Conservation (phyloP, 306 rosid genomes). For the Vigna hirtella region DNA sequence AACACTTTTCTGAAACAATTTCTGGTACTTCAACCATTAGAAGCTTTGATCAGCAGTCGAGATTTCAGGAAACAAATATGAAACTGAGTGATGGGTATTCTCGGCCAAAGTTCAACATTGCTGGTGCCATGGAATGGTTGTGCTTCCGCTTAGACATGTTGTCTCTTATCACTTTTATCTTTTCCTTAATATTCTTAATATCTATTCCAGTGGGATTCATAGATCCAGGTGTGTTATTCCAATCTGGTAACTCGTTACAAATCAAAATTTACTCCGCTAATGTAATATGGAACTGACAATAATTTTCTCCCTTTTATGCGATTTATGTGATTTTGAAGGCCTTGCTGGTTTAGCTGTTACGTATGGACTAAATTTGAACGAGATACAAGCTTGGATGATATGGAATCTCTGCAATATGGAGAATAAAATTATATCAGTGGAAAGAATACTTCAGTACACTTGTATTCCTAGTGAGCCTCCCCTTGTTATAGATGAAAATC, state of each 20-base stretch:
- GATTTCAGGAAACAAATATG: conserved; percentile 77
- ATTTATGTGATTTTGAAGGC: conserved; percentile 49
- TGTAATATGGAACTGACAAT: conserved; percentile 11
- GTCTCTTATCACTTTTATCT: conserved; percentile 72
- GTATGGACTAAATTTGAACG: conserved; percentile 81
- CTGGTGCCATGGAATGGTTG: conserved; percentile 90
- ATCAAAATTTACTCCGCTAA: not conserved
- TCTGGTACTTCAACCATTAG: conserved; percentile 85
- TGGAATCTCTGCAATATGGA: conserved; percentile 79
- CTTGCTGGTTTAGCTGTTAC: conserved; percentile 90
- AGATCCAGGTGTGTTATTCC: conserved; percentile 67
- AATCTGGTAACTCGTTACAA: conserved; percentile 12
- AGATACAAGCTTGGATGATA: conserved; percentile 69
- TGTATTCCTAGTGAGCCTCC: conserved; percentile 76
- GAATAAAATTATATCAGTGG: conserved; percentile 85
- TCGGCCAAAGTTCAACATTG: conserved; percentile 69
- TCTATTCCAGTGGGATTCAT: conserved; percentile 75
- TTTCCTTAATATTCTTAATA: conserved; percentile 72
- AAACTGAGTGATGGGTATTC: conserved; percentile 70
- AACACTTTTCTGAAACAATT: conserved; percentile 84
- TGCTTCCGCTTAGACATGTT: conserved; percentile 78
- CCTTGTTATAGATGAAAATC: conserved; percentile 61
- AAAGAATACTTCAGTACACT: conserved; percentile 79
- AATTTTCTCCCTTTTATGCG: not conserved
- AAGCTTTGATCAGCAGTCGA: conserved; percentile 79